These are phyloP conservation scores for Inga laurina DNA, from an alignment of 306 rosid species.

Conservation along the genomic window DNA sequence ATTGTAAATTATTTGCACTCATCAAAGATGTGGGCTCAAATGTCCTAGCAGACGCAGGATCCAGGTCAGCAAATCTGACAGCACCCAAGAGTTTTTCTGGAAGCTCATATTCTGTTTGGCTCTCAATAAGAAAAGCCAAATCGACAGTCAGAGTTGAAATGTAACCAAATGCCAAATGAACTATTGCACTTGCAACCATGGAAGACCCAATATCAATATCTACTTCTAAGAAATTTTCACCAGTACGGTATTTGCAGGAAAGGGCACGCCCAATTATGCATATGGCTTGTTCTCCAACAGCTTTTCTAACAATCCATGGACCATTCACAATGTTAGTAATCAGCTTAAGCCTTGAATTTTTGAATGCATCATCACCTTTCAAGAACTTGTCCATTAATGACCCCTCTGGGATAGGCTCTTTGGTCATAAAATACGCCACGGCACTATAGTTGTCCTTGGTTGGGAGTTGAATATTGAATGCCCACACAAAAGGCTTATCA, in stretches of 20 bases:
- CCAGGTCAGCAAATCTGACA: conserved; percentile 67
- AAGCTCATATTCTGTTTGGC: conserved; percentile 75
- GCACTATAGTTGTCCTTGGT: conserved; percentile 75
- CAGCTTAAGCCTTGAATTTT: conserved; percentile 87
- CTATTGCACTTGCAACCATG: conserved; percentile 84
- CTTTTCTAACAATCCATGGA: conserved; percentile 91
- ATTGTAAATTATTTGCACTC: conserved; percentile 36
- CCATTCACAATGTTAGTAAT: conserved; percentile 79
- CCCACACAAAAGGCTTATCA: conserved; percentile 84
- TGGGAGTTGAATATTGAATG: conserved; percentile 84
- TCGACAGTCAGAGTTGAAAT: conserved; percentile 72
- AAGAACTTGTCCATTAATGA: conserved; percentile 74
- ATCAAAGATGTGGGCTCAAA: conserved; percentile 46
- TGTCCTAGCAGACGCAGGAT: conserved; percentile 69
- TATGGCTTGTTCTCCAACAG: conserved; percentile 93
- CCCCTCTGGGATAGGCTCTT: conserved; percentile 57
- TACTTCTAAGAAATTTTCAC: conserved; percentile 75
- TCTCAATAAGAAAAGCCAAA: conserved; percentile 84
- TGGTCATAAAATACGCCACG: conserved; percentile 62
- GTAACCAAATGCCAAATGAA: conserved; percentile 84
- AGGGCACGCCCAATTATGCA: conserved; percentile 82
- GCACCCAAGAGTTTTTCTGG: conserved; percentile 80
- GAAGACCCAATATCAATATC: conserved; percentile 92
- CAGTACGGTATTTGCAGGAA: conserved; percentile 55
- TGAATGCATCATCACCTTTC: conserved; percentile 68